Evolutionary conservation across 495 filamentous ascomycete genomes (phyloP).

Genomic region (Lophiotrema nucula): DNA sequence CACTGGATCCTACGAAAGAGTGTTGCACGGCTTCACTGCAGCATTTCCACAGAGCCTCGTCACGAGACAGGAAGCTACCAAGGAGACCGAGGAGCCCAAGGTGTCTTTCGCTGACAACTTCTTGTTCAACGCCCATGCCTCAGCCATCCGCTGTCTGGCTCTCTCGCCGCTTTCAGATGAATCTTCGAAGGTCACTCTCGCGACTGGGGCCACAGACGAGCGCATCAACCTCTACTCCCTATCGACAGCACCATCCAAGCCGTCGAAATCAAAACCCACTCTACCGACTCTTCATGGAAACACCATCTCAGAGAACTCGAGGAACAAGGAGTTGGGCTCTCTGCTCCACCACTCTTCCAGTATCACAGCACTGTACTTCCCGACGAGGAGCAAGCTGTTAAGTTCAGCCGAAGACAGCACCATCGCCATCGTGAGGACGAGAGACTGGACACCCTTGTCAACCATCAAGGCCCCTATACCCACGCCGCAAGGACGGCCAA

Average conservation of each 20-base stretch:
- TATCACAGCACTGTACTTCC: constrained; percentile 76
- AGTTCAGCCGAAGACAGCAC: constrained; percentile 81
- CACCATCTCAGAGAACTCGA: constrained; percentile 69
- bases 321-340: constrained; percentile 83
- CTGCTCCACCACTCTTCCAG: constrained; percentile 81
- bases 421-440: constrained; percentile 77
- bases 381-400: constrained; percentile 82
- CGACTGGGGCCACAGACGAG: constrained; percentile 87
- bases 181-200: constrained; percentile 72
- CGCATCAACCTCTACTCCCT: constrained; percentile 92
- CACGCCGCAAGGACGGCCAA: constrained; percentile 76
- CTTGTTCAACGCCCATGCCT: constrained; percentile 89
- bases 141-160: constrained; percentile 85
- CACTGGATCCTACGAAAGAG: constrained; percentile 90
- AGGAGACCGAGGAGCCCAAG: constrained; percentile 19
- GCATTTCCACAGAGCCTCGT: constrained; percentile 49
- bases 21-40: constrained; percentile 87
- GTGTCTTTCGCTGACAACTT: constrained; percentile 88
- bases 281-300: constrained; percentile 59
- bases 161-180: constrained; percentile 73
- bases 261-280: constrained; percentile 16
- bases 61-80: background rate
- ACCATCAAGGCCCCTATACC: constrained; percentile 86
- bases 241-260: constrained; percentile 64
- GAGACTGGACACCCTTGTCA: constrained; percentile 89